Evolutionary conservation across 176 grass and related monocot genomes (phyloP), one percentile per base, ranked within the genome.

Genomic region (Alloteropsis semialata): DNA sequence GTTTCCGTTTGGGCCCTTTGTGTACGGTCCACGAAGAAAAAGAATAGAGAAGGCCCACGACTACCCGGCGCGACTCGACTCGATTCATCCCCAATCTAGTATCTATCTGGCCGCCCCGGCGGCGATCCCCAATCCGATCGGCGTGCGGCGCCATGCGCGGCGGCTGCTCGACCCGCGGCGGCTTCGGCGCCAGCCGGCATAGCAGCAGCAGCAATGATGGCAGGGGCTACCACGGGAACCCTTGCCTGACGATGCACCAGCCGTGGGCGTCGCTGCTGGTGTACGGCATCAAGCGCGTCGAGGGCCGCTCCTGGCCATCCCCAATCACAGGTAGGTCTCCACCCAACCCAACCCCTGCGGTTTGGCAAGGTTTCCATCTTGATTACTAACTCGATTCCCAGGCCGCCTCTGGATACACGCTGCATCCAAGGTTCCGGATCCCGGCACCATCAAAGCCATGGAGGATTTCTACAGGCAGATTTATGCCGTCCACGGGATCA

Each of bases 181-280:
- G 44, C 11, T 69, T 44, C 17, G n/a, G 73, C 1, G 82, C 64
- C 28, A 77, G 74, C 32, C n/a, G 57, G 15, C 39, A 73, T 10
- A 57, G 76, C 19, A 73, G 72, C 11, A 5, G 38, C 5, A 42
- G 75, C 19, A 50, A 8, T 3, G 69, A 69, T 62, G 90, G 65
- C 13, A 78, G 48, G 43, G 25, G 25, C 48, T 49, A 46, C 69
- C 85, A 86, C 45, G 76, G 67, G 16, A 98, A 94, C 75, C 86
- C 92, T 10, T 94, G 95, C 86, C 89, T 98, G 50, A 98, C 95
- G 70, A 98, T 98, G 95, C 95, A 98, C 70, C 95, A 98, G 69
- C 95, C 95, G 1, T 98, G 95, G 95, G 95, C 95, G 29, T 98
- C 92, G 32, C 95, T 98, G 41, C 82, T 98, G 29, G 86, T 94